Base-by-base conservation (phyloP, 345 rosid genomes). In the Noccaea bulbosa region DNA sequence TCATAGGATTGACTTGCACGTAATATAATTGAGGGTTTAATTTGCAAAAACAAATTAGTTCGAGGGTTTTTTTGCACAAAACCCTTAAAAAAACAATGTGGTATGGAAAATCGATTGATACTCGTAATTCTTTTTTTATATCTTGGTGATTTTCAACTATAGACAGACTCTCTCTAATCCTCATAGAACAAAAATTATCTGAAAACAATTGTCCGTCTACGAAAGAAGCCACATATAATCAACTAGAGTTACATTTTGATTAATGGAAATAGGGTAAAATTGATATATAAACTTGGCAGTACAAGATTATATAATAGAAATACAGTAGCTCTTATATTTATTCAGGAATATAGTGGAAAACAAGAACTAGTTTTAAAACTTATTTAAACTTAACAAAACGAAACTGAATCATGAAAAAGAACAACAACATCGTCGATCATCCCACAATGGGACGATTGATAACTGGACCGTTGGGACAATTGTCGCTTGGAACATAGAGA, bases 391-490 rank as follows among this genome's bases (percentile, higher is more conserved):
- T 27, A 35, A 20, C 22, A 64, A 17, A 20, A 48, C 34, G 34
- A 48, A 47, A 47, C 17, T 11, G 45, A 47, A 3, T 15, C 2
- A 51, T 14, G 38, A 27, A 27, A 66, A 22, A 27, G 15, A n/a
- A 15, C 4, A 40, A 45, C 17, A 40, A 38, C 27, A 50, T 49
- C 3, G 22, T 34, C 6, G 34, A 49, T 48, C 44, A 70, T 60
- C 74, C 74, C 5, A 70, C 43, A 1, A n/a, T 4, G 12, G 67
- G 74, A 39, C 3, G 41, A 1, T 70, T 70, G 24, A 7, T 6
- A 34, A 70, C 74, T 15, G 67, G 74, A 30, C 74, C 74, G 7
- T 70, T 59, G 32, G 74, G 74, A 27, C 67, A 70, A 8, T 70
- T 24, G 5, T 60, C 60, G 4, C 16, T 4, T 0, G 74, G 61